Evolutionary conservation across 192 early-diverging fungal species (phyloP).

Genomic region (Chytriomyces hyalinus): DNA sequence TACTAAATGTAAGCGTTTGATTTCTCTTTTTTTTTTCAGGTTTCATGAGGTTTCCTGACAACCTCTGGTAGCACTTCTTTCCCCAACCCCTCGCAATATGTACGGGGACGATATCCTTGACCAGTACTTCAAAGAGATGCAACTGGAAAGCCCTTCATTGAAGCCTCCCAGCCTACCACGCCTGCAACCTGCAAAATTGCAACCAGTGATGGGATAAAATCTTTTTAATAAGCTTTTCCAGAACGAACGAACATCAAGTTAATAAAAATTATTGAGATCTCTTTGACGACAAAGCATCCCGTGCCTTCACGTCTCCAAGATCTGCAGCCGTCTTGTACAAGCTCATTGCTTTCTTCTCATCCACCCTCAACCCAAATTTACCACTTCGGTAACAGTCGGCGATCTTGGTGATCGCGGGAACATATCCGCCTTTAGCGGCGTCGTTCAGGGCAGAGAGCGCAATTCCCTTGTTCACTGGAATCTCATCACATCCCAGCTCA

Average conservation of each 20-base stretch:
- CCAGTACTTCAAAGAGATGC: slow-evolving; percentile 3
- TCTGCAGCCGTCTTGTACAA: slow-evolving; percentile 27
- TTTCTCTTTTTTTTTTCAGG: not conserved
- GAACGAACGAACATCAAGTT: not conserved
- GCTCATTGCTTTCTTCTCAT: slow-evolving; percentile 19
- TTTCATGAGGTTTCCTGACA: not conserved
- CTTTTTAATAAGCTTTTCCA: not conserved
- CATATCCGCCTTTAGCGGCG: slow-evolving; percentile 24
- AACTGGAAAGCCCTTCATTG: not conserved
- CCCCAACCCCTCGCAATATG: slow-evolving; percentile 47
- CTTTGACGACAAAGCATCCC: not conserved
- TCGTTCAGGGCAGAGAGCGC: slow-evolving; percentile 29
- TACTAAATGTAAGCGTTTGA: slow-evolving; percentile 39
- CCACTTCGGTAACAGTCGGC: slow-evolving; percentile 21
- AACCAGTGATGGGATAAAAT: not conserved
- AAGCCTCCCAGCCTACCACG: not conserved
- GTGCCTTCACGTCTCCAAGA: slow-evolving; percentile 17
- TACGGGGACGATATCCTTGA: slow-evolving; percentile 39
- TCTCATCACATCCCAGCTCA: not conserved
- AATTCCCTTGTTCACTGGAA: slow-evolving; percentile 14
- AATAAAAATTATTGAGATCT: not conserved
- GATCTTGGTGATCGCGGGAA: slow-evolving; percentile 28
- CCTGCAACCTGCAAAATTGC: slow-evolving; percentile 14
- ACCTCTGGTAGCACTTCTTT: slow-evolving; percentile 33
- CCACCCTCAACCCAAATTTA: slow-evolving; percentile 21